These are phyloP conservation scores for Vitis vinifera DNA, from an alignment of 164 flowering plant species.

Conservation along the genomic window ASM3070453v1 NC_081817.1:1685501-1686000, in stretches of 20 bases:
- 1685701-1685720: constrained; percentile 85
- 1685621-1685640: neutral
- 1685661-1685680: constrained; percentile 81
- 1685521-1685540: constrained; percentile 51
- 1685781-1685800: neutral
- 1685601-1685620: neutral
- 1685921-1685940: constrained; percentile 74
- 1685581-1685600: constrained; percentile 4
- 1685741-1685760: constrained; percentile 93
- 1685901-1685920: constrained; percentile 51
- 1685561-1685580: neutral
- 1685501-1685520: constrained; percentile 91
- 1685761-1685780: constrained; percentile 54
- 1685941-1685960: constrained; percentile 98
- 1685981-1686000: constrained; percentile 98
- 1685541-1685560: constrained; percentile 17
- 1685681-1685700: constrained; percentile 97
- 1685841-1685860: neutral
- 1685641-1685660: constrained; percentile 89
- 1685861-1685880: neutral
- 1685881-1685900: neutral
- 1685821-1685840: neutral
- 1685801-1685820: neutral
- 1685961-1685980: constrained; percentile 93
- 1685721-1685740: constrained; percentile 86